Percentiles rank a stretch among this genome's conserved stretches.
phyloP scores from a whole-genome alignment of 78 protist genomes.

The Paratrimastix pyriformis region DNA sequence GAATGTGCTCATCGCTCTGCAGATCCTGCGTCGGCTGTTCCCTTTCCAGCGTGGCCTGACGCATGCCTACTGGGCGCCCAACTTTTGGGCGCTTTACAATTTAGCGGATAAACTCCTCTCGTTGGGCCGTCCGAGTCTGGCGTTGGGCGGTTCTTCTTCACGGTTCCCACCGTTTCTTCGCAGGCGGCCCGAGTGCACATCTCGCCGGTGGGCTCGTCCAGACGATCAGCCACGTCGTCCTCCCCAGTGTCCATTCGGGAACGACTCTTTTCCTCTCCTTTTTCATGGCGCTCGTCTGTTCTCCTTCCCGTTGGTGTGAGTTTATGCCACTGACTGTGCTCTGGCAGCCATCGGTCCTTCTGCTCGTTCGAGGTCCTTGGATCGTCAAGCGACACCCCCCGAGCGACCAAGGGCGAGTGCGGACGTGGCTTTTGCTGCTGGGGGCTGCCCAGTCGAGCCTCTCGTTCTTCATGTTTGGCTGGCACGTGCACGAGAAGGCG shows the following conservation, averaged over 20 bases:
- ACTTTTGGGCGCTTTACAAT: constrained; percentile 75
- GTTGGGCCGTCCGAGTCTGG: too few relatives aligned
- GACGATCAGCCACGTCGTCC: constrained; percentile 4
- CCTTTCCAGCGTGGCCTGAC: constrained; percentile 86
- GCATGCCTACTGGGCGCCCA: constrained; percentile 95
- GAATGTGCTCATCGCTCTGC: constrained; percentile 26
- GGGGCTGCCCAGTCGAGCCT: constrained; percentile 2
- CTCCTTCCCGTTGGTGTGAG: constrained; percentile 25
- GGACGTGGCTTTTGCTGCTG: too few relatives aligned
- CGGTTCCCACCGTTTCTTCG: too few relatives aligned
- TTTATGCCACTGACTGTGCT: too few relatives aligned
- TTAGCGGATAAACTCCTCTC: constrained; percentile 44
- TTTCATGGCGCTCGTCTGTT: constrained; percentile 33
- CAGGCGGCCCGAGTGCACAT: too few relatives aligned
- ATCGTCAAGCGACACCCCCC: too few relatives aligned
- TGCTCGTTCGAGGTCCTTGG: too few relatives aligned
- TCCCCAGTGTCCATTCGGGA: constrained; percentile 59
- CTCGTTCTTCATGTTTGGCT: constrained; percentile 66
- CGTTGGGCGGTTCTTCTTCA: too few relatives aligned
- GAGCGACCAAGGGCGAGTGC: too few relatives aligned
- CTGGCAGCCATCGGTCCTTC: too few relatives aligned
- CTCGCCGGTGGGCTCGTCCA: too few relatives aligned
- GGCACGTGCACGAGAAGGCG: constrained; percentile 96
- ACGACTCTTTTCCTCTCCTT: constrained; percentile 40
- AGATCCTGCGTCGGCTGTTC: constrained; percentile 65